Evolutionary conservation across 805 yeast genomes (phyloP).

Genomic region (Debaryomyces hansenii): DNA sequence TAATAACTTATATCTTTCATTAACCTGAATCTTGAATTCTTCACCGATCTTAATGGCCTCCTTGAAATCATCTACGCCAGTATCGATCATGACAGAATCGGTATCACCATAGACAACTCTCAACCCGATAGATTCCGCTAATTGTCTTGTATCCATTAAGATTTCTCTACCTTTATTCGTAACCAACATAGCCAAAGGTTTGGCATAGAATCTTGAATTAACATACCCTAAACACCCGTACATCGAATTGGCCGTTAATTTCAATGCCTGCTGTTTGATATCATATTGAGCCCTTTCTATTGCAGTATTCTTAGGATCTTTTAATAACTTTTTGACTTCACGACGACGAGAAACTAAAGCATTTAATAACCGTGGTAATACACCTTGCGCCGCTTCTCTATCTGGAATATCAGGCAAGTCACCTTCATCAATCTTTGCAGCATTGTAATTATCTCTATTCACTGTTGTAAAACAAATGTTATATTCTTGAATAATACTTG

Average conservation of each 20-base stretch:
- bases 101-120: slow-evolving; percentile 97
- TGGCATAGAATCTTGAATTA: slow-evolving; percentile 90
- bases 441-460: slow-evolving; percentile 54
- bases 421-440: slow-evolving; percentile 51
- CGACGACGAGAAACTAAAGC: slow-evolving; percentile 88
- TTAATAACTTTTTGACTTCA: slow-evolving; percentile 84
- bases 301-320: slow-evolving; percentile 64
- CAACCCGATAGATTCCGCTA: slow-evolving; percentile 82
- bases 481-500: slow-evolving; percentile 94
- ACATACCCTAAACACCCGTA: slow-evolving; percentile 97
- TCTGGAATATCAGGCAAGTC: slow-evolving; percentile 70
- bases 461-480: slow-evolving; percentile 97
- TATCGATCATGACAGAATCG: slow-evolving; percentile 97
- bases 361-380: slow-evolving; percentile 79
- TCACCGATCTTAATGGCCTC: slow-evolving; percentile 85
- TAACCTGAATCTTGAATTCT: slow-evolving; percentile 79
- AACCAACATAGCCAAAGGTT: slow-evolving; percentile 92
- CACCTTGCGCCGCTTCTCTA: slow-evolving; percentile 63
- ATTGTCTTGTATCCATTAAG: slow-evolving; percentile 85
- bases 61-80: slow-evolving; percentile 64
- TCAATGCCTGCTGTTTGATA: slow-evolving; percentile 92
- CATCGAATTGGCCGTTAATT: slow-evolving; percentile 98
- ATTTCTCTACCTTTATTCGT: slow-evolving; percentile 96
- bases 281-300: slow-evolving; percentile 82
- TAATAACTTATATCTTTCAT: slow-evolving; percentile 80